These are phyloP conservation scores for Teunomyces tritomae DNA, from an alignment of 805 yeast species.

Conservation along the genomic window DNA sequence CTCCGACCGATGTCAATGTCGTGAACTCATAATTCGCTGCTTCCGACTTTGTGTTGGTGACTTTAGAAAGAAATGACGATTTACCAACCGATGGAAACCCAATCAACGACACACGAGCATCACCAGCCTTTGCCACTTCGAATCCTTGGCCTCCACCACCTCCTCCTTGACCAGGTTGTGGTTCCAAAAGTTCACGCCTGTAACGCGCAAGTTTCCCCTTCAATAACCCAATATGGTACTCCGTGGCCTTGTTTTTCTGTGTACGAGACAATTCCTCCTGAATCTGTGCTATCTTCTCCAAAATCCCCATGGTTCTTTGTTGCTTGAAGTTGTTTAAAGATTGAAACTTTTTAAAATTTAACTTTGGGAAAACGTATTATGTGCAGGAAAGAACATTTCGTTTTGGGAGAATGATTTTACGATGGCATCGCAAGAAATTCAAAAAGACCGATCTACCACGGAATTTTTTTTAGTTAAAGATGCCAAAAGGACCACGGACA, in stretches of 20 bases:
- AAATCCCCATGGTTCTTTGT: slow-evolving; percentile 13
- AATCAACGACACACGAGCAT: slow-evolving; percentile 90
- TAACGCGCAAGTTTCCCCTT: slow-evolving; percentile 94
- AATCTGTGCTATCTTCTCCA: slow-evolving; percentile 80
- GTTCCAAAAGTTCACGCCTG: slow-evolving; percentile 87
- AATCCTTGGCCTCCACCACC: slow-evolving; percentile 83
- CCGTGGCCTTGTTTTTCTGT: slow-evolving; percentile 97
- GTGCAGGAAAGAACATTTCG: neutral
- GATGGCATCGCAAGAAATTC: neutral
- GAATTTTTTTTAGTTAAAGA: neutral
- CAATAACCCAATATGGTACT: slow-evolving; percentile 89
- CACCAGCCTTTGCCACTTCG: slow-evolving; percentile 94
- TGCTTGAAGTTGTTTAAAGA: too few species aligned
- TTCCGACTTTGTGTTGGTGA: slow-evolving; percentile 91
- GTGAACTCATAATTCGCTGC: slow-evolving; percentile 95
- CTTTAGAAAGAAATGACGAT: slow-evolving; percentile 82
- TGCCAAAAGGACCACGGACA: slow-evolving; percentile 19
- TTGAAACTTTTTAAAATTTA: too few species aligned
- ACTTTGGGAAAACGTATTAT: neutral
- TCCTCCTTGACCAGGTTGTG: slow-evolving; percentile 72
- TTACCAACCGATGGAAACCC: slow-evolving; percentile 99
- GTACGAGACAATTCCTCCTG: slow-evolving; percentile 93
- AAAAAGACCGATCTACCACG: neutral
- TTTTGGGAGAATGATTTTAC: neutral
- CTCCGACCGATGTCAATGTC: slow-evolving; percentile 94